These are phyloP conservation scores for Globisporangium acanthophoron DNA, from an alignment of 352 stramenopile genomes.

Conservation along the genomic window DNA sequence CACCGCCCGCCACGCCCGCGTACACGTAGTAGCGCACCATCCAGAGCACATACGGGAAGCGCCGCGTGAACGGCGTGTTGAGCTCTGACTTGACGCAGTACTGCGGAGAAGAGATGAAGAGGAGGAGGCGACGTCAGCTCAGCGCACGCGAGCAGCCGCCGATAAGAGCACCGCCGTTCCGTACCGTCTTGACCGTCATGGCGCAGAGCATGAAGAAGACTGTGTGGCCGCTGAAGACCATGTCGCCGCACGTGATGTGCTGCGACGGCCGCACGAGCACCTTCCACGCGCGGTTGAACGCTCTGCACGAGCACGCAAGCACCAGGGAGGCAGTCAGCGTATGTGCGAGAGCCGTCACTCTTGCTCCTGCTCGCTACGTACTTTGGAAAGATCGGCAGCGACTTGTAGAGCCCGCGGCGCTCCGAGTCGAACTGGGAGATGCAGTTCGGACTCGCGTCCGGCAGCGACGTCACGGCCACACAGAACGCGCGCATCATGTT, in stretches of 20 bases:
- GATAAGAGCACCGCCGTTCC: background rate
- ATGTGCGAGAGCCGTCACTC: background rate
- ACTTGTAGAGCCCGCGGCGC: conserved; percentile 47
- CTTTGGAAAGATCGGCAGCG: conserved; percentile 82
- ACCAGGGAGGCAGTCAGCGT: background rate
- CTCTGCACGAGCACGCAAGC: conserved; percentile 23
- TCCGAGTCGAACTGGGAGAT: conserved; percentile 75
- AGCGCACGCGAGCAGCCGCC: no score
- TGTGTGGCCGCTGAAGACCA: conserved; percentile 86
- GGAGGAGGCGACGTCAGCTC: background rate
- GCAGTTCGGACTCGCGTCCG: conserved; percentile 79
- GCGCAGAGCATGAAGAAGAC: conserved; percentile 83
- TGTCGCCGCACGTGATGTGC: conserved; percentile 86
- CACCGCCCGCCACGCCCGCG: conserved; percentile 43
- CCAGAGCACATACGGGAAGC: conserved; percentile 65
- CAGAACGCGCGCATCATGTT: conserved; percentile 83
- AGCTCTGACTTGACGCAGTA: conserved; percentile 65
- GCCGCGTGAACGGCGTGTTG: conserved; percentile 83
- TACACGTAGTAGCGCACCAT: conserved; percentile 84
- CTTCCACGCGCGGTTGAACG: conserved; percentile 77
- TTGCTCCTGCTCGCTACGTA: conserved; percentile 17
- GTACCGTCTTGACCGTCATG: conserved; percentile 75
- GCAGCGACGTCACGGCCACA: conserved; percentile 81
- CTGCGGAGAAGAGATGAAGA: background rate
- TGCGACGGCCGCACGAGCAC: conserved; percentile 78